Base-by-base conservation (phyloP, 139 green algal genomes). In the Edaphochlamys debaryana region DNA sequence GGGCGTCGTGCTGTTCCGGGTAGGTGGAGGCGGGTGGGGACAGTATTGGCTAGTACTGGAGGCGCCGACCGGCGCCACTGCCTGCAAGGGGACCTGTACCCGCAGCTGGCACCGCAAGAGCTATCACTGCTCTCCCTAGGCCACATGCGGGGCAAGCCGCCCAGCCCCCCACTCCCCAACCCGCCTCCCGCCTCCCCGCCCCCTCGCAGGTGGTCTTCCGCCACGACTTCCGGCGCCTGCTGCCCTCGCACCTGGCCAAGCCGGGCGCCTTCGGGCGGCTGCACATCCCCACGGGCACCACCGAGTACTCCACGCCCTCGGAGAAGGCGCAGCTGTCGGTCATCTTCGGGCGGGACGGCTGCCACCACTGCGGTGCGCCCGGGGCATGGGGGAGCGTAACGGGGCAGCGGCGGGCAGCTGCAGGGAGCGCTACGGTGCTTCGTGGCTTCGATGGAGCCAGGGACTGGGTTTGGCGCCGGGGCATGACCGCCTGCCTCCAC, bases 271-370 rank as follows among this genome's bases (percentile, higher is more conserved):
- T 77, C 20, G 78, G 78, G 5, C 37, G 52, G n/a, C 22, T 69
- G 48, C 36, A 62, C 40, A 22, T 84, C 30, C 78, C 78, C 48
- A 84, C 78, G 27, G 20, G 66, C 66, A 3, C 78, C 48, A 13
- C 66, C 30, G 78, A 76, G 48, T 84, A 84, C 50, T 63, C 78
- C 5, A 84, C 66, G 9, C 29, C 78, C 4, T 13, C 36, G 25
- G 78, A 84, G 66, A 84, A 84, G 78, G 78, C 30, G 30, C 78
- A 84, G 78, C 78, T 84, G 78, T 56, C 66, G 0, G 48, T 75
- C 4, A 32, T 84, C 0, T 84, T 84, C 36, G 78, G 66, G 0
- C 34, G 78, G 8, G 66, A 84, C 78, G 78, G 78, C 48, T 84
- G 78, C 64, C 78, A 84, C 66, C 34, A 67, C 27, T 83, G 77